Evolutionary conservation across 495 filamentous ascomycete species (phyloP), one percentile per base, ranked within the genome.

Genomic region (Trichocladium antarcticum): DNA sequence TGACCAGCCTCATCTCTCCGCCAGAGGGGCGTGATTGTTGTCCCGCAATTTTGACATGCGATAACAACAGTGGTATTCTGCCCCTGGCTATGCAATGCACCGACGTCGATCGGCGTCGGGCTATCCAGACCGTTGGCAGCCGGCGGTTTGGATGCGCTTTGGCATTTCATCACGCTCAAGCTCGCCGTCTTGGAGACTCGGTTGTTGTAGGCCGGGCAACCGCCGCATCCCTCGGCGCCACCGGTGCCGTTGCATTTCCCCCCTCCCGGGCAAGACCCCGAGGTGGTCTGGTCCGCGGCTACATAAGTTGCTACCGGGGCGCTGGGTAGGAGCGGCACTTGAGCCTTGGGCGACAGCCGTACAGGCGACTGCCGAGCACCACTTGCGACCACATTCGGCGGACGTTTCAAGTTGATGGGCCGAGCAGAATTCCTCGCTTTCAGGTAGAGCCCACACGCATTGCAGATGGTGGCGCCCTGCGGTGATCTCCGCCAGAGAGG

Each of bases 181-280:
- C 84, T 80, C 28, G 82, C 84, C 41, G 85, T 84, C 67, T 95
- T 95, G 45, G 89, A 85, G 37, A 97, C 80, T 37, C 92, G 78
- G 64, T 98, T 98, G 71, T 98, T 98, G 72, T 83, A 97, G 5
- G 93, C 93, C 28, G 92, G 92, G 57, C 92, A 98, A 11, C 92
- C 92, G 62, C 85, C 87, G 64, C 92, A 98, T 20, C 87, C 92
- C 54, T 93, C 85, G n/a, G 89, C 87, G 52, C 92, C 92, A 37
- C 92, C 92, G 22, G 92, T 96, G 14, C 92, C 92, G 68, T 98
- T 96, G 67, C 92, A 98, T 50, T 81, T 85, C 36, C 92, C 92
- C 45, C 90, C 93, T 34, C 92, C 92, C 6, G 92, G 92, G 66
- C 92, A 98, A 14, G 89, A 87, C n/a, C 92, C 92, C 22, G 74